These are phyloP conservation scores for Kwoniella shandongensis DNA, from an alignment of 768 basidiomycete genomes.

Conservation along the genomic window DNA sequence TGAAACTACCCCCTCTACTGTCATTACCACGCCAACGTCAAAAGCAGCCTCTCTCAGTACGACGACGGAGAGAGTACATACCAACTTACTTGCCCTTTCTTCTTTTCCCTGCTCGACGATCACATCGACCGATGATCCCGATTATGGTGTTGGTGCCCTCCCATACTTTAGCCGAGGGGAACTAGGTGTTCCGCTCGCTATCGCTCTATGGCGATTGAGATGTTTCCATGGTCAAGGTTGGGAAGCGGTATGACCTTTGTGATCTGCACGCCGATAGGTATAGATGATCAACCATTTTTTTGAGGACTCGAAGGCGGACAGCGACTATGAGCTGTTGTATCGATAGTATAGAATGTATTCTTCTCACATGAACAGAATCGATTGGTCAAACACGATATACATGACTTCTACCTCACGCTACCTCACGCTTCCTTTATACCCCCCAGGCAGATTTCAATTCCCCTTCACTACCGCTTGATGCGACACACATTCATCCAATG, in stretches of 20 bases:
- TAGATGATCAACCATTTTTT: too few species aligned
- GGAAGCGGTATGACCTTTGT: background rate
- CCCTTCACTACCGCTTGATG: too few species aligned
- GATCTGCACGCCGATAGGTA: background rate
- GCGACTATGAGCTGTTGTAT: too few species aligned
- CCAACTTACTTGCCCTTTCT: background rate
- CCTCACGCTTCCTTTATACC: too few species aligned
- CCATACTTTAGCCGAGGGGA: background rate
- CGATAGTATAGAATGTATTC: too few species aligned
- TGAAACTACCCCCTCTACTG: background rate
- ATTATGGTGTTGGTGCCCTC: background rate
- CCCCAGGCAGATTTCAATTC: too few species aligned
- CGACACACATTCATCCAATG: too few species aligned
- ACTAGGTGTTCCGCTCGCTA: slow-evolving; percentile 7
- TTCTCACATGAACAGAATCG: too few species aligned
- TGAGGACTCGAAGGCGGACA: too few species aligned
- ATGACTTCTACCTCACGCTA: too few species aligned
- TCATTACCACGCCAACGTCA: background rate
- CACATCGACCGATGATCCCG: background rate
- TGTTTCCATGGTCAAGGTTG: slow-evolving; percentile 21
- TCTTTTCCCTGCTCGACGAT: background rate
- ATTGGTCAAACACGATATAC: too few species aligned
- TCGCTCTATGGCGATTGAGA: slow-evolving; percentile 18
- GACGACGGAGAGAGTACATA: background rate
- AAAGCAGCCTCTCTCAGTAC: background rate